These are phyloP conservation scores for Aspergillus egyptiacus DNA, from an alignment of 495 filamentous ascomycete species.

Conservation along the genomic window DNA sequence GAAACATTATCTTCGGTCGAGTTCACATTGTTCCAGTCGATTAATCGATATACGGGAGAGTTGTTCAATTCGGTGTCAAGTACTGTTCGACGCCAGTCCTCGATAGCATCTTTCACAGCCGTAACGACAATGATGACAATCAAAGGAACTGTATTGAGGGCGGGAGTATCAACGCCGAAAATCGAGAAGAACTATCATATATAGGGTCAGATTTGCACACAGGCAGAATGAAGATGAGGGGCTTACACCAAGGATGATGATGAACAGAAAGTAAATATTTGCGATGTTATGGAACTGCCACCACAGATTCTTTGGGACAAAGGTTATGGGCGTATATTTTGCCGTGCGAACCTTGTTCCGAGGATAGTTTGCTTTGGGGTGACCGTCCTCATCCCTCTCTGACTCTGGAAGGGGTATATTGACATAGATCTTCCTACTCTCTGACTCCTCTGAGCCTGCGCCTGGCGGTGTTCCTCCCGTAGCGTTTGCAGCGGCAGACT, in stretches of 20 bases:
- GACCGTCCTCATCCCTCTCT: constrained; percentile 79
- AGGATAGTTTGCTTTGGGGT: constrained; percentile 60
- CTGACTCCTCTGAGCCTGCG: constrained; percentile 26
- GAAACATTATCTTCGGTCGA: constrained; percentile 80
- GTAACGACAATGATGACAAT: constrained; percentile 94
- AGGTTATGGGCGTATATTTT: constrained; percentile 93
- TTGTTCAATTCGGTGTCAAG: constrained; percentile 96
- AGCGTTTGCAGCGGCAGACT: constrained; percentile 40
- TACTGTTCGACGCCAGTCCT: constrained; percentile 90
- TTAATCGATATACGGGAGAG: constrained; percentile 82
- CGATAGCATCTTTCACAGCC: constrained; percentile 91
- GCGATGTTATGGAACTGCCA: constrained; percentile 98
- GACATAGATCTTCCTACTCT: constrained; percentile 66
- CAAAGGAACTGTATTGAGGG: constrained; percentile 81
- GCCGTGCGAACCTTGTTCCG: constrained; percentile 97
- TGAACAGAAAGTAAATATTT: constrained; percentile 96
- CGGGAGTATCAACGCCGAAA: constrained; percentile 88
- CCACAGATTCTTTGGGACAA: constrained; percentile 96
- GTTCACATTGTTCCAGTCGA: constrained; percentile 91
- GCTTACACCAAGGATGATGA: constrained; percentile 83
- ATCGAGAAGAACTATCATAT: constrained; percentile 82
- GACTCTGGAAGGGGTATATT: constrained; percentile 73
- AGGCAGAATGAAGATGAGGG: background rate
- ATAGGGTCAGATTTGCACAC: background rate
- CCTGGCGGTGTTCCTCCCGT: constrained; percentile 39